phyloP scores from a whole-genome alignment of 495 filamentous ascomycete species.

The Stereocaulon alpinum region DNA sequence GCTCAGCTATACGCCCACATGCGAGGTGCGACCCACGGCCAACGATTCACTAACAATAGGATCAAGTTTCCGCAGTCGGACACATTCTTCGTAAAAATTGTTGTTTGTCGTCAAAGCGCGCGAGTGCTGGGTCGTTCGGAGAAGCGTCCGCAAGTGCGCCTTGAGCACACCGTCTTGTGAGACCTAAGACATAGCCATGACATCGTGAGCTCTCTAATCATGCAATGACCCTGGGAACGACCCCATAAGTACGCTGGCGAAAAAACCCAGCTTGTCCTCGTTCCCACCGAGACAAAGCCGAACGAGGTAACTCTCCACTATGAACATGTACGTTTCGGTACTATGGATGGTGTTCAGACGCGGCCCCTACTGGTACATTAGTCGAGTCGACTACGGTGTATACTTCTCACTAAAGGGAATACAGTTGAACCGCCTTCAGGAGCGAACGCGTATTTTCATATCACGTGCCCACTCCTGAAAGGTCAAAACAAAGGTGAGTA shows the following conservation, averaged over 20 bases:
- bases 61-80: not conserved
- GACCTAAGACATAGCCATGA: not conserved
- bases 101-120: not conserved
- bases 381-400: not conserved
- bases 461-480: not conserved
- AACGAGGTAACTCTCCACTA: not conserved
- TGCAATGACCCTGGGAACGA: not conserved
- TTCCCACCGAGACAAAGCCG: not conserved
- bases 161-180: not conserved
- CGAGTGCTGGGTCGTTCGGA: not conserved
- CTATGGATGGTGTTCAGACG: not conserved
- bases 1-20: too few species aligned
- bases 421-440: not conserved
- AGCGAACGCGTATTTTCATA: not conserved
- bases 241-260: not conserved
- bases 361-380: not conserved
- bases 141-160: not conserved
- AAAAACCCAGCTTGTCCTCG: not conserved
- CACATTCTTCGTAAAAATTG: not conserved
- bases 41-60: not conserved
- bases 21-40: not conserved
- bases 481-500: not conserved
- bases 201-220: not conserved
- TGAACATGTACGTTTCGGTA: not conserved
- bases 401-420: not conserved